Conservation (phyloP, 1,139 yeast species). For the Candida sp. region DNA sequence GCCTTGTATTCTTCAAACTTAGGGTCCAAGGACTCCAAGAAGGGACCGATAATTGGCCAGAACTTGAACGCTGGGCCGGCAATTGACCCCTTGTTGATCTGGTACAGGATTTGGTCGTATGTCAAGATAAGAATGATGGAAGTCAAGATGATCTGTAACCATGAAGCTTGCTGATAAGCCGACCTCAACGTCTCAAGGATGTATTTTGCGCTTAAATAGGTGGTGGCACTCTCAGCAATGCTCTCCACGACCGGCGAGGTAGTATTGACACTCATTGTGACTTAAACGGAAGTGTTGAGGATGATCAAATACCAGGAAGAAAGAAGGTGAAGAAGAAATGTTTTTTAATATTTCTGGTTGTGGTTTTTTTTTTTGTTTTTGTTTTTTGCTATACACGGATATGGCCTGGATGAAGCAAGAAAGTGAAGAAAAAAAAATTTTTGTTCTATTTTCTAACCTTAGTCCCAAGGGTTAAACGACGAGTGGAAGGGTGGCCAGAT, state of each 20-base stretch:
- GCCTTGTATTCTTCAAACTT: constrained; percentile 92
- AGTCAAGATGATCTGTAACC: constrained; percentile 55
- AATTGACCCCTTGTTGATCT: constrained; percentile 79
- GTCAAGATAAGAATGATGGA: constrained; percentile 55
- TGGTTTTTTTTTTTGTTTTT: not conserved
- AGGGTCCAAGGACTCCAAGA: constrained; percentile 94
- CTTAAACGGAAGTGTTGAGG: not conserved
- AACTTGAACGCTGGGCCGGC: constrained; percentile 89
- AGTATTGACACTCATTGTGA: constrained; percentile 18
- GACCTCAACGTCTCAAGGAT: constrained; percentile 3
- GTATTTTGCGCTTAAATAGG: constrained; percentile 6
- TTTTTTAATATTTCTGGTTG: not conserved
- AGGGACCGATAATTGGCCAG: constrained; percentile 98
- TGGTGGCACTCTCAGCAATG: constrained; percentile 7
- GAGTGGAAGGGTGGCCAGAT: not conserved
- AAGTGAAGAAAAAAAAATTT: not conserved
- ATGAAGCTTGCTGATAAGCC: constrained; percentile 13
- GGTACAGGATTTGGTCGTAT: constrained; percentile 84
- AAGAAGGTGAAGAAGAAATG: not conserved
- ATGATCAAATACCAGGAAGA: not conserved
- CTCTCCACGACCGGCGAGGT: constrained; percentile 17
- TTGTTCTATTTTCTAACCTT: not conserved
- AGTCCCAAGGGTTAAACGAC: not conserved
- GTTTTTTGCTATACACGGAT: not conserved
- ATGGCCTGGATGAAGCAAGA: not conserved